Evolutionary conservation across 2,329 filamentous ascomycete species (phyloP).

Genomic region (Diaporthe sp.): DNA sequence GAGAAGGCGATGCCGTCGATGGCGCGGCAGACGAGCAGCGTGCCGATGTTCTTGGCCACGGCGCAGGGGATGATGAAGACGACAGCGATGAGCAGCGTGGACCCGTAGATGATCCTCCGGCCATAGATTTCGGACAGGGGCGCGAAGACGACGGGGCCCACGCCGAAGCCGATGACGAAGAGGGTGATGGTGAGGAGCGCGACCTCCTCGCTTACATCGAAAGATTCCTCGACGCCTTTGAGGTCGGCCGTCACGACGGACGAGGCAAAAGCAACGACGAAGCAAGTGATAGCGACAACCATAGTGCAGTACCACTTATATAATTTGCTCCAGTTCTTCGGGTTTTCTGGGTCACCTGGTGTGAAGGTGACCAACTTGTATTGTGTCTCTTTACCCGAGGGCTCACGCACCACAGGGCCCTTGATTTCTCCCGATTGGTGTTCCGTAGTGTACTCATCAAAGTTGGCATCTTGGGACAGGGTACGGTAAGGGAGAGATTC

Average conservation of each 20-base stretch:
- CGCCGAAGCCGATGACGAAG: constrained; percentile 85
- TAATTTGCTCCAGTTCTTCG: constrained; percentile 85
- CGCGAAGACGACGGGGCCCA: constrained; percentile 86
- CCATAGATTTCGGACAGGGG: constrained; percentile 83
- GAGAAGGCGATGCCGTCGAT: constrained; percentile 89
- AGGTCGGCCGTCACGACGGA: constrained; percentile 85
- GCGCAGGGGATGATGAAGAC: constrained; percentile 87
- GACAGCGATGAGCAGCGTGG: constrained; percentile 77
- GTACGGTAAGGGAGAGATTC: constrained; percentile 74
- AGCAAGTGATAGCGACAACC: constrained; percentile 82
- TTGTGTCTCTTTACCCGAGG: constrained; percentile 43
- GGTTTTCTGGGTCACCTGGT: constrained; percentile 79
- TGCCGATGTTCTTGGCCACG: constrained; percentile 80
- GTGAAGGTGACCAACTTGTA: constrained; percentile 75
- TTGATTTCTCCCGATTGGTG: constrained; percentile 72
- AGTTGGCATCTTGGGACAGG: constrained; percentile 69
- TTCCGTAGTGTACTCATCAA: constrained; percentile 77
- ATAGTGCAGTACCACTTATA: constrained; percentile 90
- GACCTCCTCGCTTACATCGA: constrained; percentile 79
- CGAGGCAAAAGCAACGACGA: constrained; percentile 79
- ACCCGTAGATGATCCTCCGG: constrained; percentile 76
- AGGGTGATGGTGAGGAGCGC: constrained; percentile 78
- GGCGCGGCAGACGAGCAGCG: constrained; percentile 79
- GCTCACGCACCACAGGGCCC: constrained; percentile 47
- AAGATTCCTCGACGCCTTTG: constrained; percentile 70